Base-by-base conservation (phyloP, 129 eudicot species). In the Tagetes patula region DNA sequence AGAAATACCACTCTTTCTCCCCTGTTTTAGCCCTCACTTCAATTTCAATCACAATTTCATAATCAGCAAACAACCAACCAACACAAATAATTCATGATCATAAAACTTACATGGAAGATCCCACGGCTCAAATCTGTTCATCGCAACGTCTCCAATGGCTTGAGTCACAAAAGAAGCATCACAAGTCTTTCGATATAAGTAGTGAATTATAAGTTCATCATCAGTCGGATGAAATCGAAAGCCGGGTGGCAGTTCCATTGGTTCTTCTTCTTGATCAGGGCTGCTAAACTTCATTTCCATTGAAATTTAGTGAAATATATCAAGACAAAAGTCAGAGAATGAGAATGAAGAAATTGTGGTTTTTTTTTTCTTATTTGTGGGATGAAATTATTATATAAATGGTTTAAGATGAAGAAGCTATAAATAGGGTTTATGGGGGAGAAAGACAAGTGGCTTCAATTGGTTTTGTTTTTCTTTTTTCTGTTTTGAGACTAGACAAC, bases 1-100 rank as follows among this genome's bases (percentile, higher is more conserved):
- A 91, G 80, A 91, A 91, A 63, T 91, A 91, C 95, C 97, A 91
- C 36, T 91, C 97, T 55, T 85, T 88, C n/a, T 91, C 97, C 8
- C 97, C 96, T 66, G 83, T 81, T 77, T 91, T 91, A 13, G 97
- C 97, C 70, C 48, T 84, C 88, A 85, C 96, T 88, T 67, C 69
- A 84, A 31, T 37, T 12, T 27, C 71, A 77, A 67, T 31, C 67
- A 37, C 1, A 58, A 45, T 1, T 36, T 48, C 52, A 69, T 14
- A 45, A 27, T 73, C 9, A 79, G 49, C 60, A 60, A n/a, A n/a
- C n/a, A n/a, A n/a, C n/a, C n/a, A n/a, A 56, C 3, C 27, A 75
- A 11, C 8, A 37, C 45, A 63, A 76, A 65, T 6, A 2, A 61
- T 4, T 36, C n/a, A 42, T 59, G 47, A 64, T 46, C 4, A 58